A percentile compares a stretch with the other conserved stretches of the same genome.
phyloP scores from a whole-genome alignment of 2,329 filamentous ascomycete species.

The Aspergillus brunneoviolaceus region DNA sequence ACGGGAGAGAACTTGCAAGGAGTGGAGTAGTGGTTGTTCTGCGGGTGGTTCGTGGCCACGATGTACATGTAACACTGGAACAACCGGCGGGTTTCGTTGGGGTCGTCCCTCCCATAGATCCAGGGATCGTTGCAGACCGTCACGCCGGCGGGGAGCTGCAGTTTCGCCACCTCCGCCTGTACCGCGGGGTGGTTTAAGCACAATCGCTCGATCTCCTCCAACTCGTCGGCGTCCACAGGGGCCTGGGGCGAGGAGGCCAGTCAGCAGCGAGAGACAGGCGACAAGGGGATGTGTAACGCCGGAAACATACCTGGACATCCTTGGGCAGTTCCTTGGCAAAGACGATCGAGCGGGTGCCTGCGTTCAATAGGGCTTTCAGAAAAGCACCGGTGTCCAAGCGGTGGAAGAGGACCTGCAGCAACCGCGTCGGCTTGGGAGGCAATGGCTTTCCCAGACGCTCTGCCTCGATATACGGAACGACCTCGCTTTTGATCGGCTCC shows the following conservation, averaged over 20 bases:
- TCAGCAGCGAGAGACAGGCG: background rate
- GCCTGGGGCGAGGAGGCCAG: constrained; percentile 47
- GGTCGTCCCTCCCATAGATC: constrained; percentile 62
- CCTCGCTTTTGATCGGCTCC: constrained; percentile 62
- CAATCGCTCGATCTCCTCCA: constrained; percentile 57
- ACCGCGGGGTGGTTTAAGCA: constrained; percentile 58
- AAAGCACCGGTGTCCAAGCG: constrained; percentile 44
- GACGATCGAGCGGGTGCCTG: constrained; percentile 36
- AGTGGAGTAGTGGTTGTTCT: constrained; percentile 39
- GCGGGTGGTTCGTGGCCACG: constrained; percentile 34
- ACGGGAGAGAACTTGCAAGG: constrained; percentile 41
- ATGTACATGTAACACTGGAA: constrained; percentile 46
- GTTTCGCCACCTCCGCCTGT: constrained; percentile 58
- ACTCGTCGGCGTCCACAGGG: constrained; percentile 59
- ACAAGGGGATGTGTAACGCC: background rate
- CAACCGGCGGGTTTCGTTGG: constrained; percentile 39
- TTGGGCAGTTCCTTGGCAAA: constrained; percentile 48
- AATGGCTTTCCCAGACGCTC: constrained; percentile 55
- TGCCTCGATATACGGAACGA: constrained; percentile 62
- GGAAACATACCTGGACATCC: constrained; percentile 42
- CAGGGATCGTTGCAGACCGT: constrained; percentile 62
- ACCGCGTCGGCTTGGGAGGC: constrained; percentile 52
- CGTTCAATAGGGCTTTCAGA: constrained; percentile 43
- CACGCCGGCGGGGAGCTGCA: constrained; percentile 58
- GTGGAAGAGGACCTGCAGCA: constrained; percentile 54